Base-by-base conservation (phyloP, 768 basidiomycete genomes). In the Amylocystis lapponica region DNA sequence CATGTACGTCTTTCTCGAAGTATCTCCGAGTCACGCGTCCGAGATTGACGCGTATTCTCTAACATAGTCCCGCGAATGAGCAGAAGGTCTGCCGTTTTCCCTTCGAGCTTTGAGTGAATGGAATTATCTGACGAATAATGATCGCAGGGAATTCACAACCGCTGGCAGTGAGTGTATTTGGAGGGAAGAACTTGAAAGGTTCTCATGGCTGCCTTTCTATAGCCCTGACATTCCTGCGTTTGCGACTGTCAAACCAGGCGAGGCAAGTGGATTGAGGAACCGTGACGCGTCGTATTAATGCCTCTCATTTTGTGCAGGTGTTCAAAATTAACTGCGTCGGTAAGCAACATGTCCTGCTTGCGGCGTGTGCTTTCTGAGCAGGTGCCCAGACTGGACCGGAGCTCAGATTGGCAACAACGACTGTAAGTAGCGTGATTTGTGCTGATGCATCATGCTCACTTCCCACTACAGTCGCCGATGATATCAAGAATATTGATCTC, bases 401-500 rank as follows among this genome's bases (percentile, higher is more conserved):
- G 83, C 81, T 1, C 83, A 86, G 54, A 84, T 86, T 37, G 81
- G 82, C 33, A 86, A 84, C 56, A 86, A 84, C 47, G 81, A 86
- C 49, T 70, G 81, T 81, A 44, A 22, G 74, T 64, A 1, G 3
- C 27, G 23, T 3, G 16, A n/a, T n/a, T 32, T 19, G 34, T 5
- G 25, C 22, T 32, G 13, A 17, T 25, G 27, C 20, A 27, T 42
- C 6, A 14, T 11, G 10, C 25, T 8, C 11, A 9, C 5, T 31
- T 26, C 11, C 20, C 14, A 9, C 20, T 31, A 6, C 41, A 83
- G 81, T 54, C 48, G 78, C 77, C 51, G 84, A 87, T 56, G 84
- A 87, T 51, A 65, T 87, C 49, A 74, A 66, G 55, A 69, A 82
- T 41, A 70, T 86, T 35, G 78, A 87, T 52, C 62, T 86, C 25